A percentile compares a stretch with the other conserved stretches of the same genome.
Evolutionary conservation across 306 rosid species (phyloP).

Genomic region (Pachyrhizus erosus): DNA sequence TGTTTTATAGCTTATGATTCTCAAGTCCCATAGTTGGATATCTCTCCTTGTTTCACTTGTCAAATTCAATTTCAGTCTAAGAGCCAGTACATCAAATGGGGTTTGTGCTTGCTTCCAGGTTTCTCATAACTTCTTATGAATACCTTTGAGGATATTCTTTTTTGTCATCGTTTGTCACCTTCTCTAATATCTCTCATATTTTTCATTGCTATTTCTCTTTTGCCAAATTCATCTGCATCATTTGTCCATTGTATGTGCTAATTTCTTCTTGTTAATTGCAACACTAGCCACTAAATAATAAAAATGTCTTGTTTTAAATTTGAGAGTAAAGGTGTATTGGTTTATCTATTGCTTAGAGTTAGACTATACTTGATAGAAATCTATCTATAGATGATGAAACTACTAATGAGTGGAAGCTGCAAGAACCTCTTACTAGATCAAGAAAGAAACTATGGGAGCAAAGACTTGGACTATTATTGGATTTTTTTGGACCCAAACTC

Average conservation of each 20-base stretch:
- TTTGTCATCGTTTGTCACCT: background rate
- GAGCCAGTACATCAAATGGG: background rate
- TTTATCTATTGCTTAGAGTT: constrained; percentile 37
- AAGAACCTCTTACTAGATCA: no score
- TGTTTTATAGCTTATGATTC: constrained; percentile 3
- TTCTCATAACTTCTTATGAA: constrained; percentile 5
- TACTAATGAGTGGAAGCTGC: no score
- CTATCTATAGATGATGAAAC: no score
- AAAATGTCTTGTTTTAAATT: constrained; percentile 2
- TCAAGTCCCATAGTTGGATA: background rate
- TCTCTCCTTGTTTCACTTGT: constrained; percentile 15
- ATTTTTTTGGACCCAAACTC: no score
- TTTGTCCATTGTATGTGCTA: constrained; percentile 23
- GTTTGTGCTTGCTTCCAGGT: constrained; percentile 9
- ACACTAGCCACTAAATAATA: background rate
- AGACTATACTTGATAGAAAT: no score
- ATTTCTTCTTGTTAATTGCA: constrained; percentile 29
- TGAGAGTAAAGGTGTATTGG: constrained; percentile 2
- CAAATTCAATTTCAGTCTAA: constrained; percentile 7
- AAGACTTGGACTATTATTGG: no score
- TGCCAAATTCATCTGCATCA: background rate
- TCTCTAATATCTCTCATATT: background rate
- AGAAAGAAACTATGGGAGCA: no score
- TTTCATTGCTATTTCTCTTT: constrained; percentile 1
- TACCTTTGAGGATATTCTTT: constrained; percentile 9